A percentile compares a stretch with the other conserved stretches of the same genome.
Evolutionary conservation across 176 grass and related monocot genomes (phyloP).

Genomic region (Avena sativa): DNA sequence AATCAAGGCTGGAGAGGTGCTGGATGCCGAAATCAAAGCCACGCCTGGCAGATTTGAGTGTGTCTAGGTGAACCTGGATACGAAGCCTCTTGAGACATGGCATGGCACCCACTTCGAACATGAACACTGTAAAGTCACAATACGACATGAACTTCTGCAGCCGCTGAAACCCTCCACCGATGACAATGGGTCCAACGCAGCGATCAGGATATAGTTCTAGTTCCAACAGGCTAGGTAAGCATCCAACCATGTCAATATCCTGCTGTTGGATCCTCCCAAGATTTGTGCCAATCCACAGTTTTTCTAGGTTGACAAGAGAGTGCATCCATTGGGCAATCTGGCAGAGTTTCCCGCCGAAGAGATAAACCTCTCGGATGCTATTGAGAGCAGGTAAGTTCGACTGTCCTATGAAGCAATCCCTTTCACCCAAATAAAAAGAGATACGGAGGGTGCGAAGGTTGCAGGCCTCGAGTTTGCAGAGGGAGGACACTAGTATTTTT

Average conservation of each 20-base stretch:
- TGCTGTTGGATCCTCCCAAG: neutral
- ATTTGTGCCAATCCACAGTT: neutral
- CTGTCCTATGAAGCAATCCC: neutral
- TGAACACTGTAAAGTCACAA: neutral
- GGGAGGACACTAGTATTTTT: too few species aligned
- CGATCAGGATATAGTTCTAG: neutral
- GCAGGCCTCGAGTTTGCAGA: neutral
- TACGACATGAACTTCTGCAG: neutral
- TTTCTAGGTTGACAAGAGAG: neutral
- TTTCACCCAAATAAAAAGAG: neutral
- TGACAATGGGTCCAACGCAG: neutral
- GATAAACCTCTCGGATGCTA: neutral
- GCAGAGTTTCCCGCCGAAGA: neutral
- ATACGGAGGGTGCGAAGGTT: neutral
- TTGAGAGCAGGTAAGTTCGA: neutral
- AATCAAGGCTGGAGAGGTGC: slow-evolving; percentile 3
- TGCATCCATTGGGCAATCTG: neutral
- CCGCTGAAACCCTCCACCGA: neutral
- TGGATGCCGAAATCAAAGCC: neutral
- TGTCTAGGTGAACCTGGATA: neutral
- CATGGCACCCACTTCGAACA: neutral
- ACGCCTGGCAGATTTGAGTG: neutral
- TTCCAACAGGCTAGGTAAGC: neutral
- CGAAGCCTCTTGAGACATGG: neutral
- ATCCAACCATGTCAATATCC: neutral